Percentiles rank a stretch among this genome's conserved stretches.
Conservation (phyloP, 2,329 filamentous ascomycete genomes). For the Diaporthe caulivora region DNA sequence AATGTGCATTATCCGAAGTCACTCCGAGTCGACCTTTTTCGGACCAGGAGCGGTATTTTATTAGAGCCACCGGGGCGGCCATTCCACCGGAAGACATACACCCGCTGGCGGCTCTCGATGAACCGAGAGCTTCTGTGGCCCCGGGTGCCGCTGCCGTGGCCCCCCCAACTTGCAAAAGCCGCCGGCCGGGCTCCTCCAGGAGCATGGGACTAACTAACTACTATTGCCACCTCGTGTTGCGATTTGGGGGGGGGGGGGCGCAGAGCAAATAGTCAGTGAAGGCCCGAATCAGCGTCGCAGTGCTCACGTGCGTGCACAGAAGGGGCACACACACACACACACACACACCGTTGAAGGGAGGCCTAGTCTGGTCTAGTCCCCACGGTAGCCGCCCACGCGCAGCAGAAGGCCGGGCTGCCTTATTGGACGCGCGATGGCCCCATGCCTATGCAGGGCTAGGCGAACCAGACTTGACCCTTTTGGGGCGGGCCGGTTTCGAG, state of each 20-base stretch:
- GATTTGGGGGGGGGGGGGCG: background rate
- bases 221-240: slow-evolving; percentile 20
- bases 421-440: background rate
- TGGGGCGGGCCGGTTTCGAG: background rate
- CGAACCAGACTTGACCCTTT: slow-evolving; percentile 13
- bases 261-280: background rate
- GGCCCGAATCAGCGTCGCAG: slow-evolving; percentile 13
- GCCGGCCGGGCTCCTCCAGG: background rate
- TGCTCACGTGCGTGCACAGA: slow-evolving; percentile 22
- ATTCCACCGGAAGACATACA: background rate
- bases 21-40: too few relatives aligned
- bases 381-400: slow-evolving; percentile 12
- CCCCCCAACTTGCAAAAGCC: background rate
- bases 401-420: background rate
- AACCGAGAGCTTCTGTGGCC: background rate
- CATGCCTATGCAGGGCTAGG: background rate
- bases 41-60: slow-evolving; percentile 24
- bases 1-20: background rate
- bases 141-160: background rate
- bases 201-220: background rate
- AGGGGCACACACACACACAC: background rate
- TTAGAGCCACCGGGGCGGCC: slow-evolving; percentile 6
- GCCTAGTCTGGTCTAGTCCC: background rate
- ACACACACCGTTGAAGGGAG: background rate
- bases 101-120: background rate